Conservation (phyloP, 129 eudicot genomes). For the Erigeron canadensis region DNA sequence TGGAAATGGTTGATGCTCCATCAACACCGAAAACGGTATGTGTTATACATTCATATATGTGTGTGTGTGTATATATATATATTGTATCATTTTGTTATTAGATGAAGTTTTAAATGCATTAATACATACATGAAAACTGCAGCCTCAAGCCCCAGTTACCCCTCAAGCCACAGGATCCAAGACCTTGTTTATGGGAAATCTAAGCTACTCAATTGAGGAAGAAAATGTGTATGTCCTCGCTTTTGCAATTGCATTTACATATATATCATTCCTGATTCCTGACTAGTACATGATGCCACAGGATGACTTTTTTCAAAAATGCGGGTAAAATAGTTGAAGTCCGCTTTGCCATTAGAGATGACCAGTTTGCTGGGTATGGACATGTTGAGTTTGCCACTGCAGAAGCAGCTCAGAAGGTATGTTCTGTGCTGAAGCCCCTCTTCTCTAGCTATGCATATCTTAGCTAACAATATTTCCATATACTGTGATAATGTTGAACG, state of each 20-base stretch:
- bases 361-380: conserved; percentile 63
- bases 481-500: too few relatives aligned
- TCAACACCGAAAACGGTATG: conserved; percentile 50
- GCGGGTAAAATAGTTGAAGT: conserved; percentile 59
- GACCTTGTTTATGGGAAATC: conserved; percentile 68
- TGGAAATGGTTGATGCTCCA: conserved; percentile 59
- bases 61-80: background rate
- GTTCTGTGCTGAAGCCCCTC: background rate
- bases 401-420: conserved; percentile 71
- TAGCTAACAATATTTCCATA: too few relatives aligned
- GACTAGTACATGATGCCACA: conserved; percentile 24
- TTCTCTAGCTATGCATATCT: too few relatives aligned
- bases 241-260: background rate
- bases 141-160: conserved; percentile 56
- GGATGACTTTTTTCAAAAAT: conserved; percentile 53
- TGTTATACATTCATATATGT: background rate
- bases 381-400: conserved; percentile 69
- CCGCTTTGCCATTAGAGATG: conserved; percentile 50
- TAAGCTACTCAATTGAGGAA: conserved; percentile 44
- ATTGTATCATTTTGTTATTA: background rate
- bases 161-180: conserved; percentile 56
- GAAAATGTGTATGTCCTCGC: conserved; percentile 56
- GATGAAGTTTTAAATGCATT: background rate
- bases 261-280: conserved; percentile 6
- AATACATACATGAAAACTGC: conserved; percentile 18